Base-by-base conservation (phyloP, 2,329 filamentous ascomycete genomes). In the Cordyceps militaris region DNA sequence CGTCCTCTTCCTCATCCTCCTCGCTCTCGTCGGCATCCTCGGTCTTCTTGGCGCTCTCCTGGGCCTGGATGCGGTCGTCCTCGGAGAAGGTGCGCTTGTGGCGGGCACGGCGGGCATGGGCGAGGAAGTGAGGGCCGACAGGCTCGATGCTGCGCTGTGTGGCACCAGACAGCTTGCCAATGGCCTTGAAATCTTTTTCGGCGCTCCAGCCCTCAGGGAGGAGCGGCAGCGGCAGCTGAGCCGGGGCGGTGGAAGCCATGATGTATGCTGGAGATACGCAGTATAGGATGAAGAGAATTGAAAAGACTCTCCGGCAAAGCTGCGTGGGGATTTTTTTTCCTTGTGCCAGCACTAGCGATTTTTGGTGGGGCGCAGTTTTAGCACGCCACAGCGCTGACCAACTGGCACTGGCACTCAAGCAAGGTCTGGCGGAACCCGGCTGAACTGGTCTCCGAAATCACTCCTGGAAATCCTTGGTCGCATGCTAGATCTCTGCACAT, bases 21-120 rank as follows among this genome's bases (percentile, higher is more conserved):
- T 97, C 92, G 68, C 88, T 89, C 62, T 87, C 86, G 59, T 97
- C 91, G 56, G 91, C 89, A 63, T 94, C 89, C 75, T 97, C 93
- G 57, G 95, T 85, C 75, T 96, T 97, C 85, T 95, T 96, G 70
- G 92, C 91, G 65, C 87, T 91, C 74, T 95, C 86, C 75, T 95
- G 89, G 50, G 94, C 94, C 79, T 97, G 91, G 71, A 99, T 95
- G 64, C 92, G 89, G 74, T 99, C 94, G 76, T 99, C 94, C 77
- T 99, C 93, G 69, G 90, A 96, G 77, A 99, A 99, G 53, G 94
- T 99, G 70, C 94, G 91, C 80, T 96, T 91, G 77, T 97, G 92
- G 63, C 92, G 88, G 76, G 91, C 90, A 75, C 94, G 89, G 71
- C 94, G 92, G 67, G 94, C 94, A 75, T 97, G 92, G 65, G 94